Conservation (phyloP, 164 flowering plant species). For the Vitis labrusca region DNA sequence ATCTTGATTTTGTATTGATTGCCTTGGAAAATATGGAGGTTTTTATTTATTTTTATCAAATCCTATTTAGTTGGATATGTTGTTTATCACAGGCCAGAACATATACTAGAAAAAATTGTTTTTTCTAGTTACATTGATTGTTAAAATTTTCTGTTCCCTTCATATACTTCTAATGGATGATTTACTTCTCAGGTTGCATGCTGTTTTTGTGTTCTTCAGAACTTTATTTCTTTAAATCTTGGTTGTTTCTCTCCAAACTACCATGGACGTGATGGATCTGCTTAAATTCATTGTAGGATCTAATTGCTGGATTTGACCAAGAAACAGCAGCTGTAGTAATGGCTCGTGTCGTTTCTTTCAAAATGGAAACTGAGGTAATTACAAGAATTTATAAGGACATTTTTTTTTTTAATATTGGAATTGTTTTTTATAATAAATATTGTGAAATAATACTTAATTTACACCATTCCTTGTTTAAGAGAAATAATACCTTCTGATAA, state of each 20-base stretch:
- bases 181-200: background rate
- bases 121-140: background rate
- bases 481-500: no score
- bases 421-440: no score
- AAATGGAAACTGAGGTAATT: conserved; percentile 94
- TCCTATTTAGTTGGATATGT: background rate
- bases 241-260: background rate
- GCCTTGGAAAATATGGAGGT: no score
- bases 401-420: no score
- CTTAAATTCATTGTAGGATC: conserved; percentile 53
- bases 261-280: background rate
- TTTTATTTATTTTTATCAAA: no score
- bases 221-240: background rate
- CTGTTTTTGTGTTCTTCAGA: background rate
- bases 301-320: conserved; percentile 96
- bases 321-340: conserved; percentile 96
- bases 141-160: background rate
- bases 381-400: no score
- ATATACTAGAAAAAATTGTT: no score
- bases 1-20: no score
- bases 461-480: no score
- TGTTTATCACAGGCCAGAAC: no score
- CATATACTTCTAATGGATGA: background rate
- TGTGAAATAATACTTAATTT: no score
- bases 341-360: conserved; percentile 93